Conservation (phyloP, 2,329 filamentous ascomycete species). For the Ascochyta lentis region DNA sequence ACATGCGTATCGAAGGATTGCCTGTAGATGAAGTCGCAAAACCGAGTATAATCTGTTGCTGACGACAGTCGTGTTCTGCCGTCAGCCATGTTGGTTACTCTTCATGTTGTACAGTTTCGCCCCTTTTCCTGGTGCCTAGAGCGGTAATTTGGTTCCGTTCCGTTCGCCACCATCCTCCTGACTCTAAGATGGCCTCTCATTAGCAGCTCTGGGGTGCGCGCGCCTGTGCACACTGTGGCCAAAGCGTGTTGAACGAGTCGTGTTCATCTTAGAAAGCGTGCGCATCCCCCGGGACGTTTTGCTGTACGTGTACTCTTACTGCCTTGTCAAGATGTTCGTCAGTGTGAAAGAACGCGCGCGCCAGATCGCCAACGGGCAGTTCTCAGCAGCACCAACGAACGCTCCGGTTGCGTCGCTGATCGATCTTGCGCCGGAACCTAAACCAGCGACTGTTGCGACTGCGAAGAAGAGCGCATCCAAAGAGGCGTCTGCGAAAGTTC, state of each 20-base stretch:
- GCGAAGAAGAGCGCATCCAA: conserved; percentile 3
- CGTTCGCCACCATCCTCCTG: conserved; percentile 18
- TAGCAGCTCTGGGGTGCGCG: conserved; percentile 10
- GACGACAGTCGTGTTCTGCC: too few species aligned
- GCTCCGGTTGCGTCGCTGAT: neutral
- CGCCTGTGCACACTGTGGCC: conserved; percentile 14
- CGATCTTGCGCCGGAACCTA: conserved; percentile 5
- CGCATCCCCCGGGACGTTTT: conserved; percentile 10
- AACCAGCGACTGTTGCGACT: conserved; percentile 1
- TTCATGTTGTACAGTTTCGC: conserved; percentile 13
- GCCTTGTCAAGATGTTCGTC: conserved; percentile 18
- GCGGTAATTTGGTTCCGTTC: conserved; percentile 13
- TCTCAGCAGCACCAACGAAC: conserved; percentile 2
- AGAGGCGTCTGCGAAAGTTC: neutral
- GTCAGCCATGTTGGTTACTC: neutral
- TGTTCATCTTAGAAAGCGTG: conserved; percentile 13
- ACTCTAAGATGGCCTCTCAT: conserved; percentile 14
- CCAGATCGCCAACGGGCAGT: conserved; percentile 22
- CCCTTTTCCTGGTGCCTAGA: conserved; percentile 17
- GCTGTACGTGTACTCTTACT: conserved; percentile 9
- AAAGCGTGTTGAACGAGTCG: conserved; percentile 11
- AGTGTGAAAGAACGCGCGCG: conserved; percentile 24
- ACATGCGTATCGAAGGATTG: conserved; percentile 1
- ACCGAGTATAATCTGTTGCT: neutral
- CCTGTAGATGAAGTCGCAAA: neutral